Evolutionary conservation across 2,329 filamentous ascomycete genomes (phyloP).

Genomic region (Ophiobolus disseminans): DNA sequence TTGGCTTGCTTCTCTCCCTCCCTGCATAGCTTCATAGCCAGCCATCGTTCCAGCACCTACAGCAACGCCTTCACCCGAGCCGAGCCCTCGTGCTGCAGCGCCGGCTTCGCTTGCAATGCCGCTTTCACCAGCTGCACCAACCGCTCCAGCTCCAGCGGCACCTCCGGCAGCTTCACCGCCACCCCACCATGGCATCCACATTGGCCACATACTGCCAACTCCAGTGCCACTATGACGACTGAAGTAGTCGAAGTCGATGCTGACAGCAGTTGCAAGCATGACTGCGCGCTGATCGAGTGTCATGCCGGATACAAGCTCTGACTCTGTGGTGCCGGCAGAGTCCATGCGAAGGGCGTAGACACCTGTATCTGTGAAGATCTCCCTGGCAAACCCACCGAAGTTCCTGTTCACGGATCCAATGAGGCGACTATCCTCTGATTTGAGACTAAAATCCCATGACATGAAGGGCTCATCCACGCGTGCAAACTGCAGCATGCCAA

Average conservation of each 20-base stretch:
- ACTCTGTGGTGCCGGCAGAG: slow-evolving; percentile 56
- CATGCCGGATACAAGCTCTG: slow-evolving; percentile 60
- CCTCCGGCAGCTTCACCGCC: slow-evolving; percentile 41
- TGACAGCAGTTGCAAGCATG: slow-evolving; percentile 71
- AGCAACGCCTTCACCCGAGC: slow-evolving; percentile 53
- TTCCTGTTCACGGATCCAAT: slow-evolving; percentile 70
- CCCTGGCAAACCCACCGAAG: slow-evolving; percentile 67
- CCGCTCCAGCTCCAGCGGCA: slow-evolving; percentile 47
- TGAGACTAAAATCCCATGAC: slow-evolving; percentile 70
- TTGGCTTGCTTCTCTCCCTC: slow-evolving; percentile 49
- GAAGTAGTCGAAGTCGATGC: slow-evolving; percentile 72
- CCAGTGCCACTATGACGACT: slow-evolving; percentile 63
- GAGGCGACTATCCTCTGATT: slow-evolving; percentile 56
- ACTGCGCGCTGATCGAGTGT: slow-evolving; percentile 70
- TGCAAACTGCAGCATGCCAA: slow-evolving; percentile 66
- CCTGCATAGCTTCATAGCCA: slow-evolving; percentile 69
- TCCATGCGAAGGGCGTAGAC: slow-evolving; percentile 72
- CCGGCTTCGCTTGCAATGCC: slow-evolving; percentile 58
- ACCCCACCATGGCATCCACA: slow-evolving; percentile 62
- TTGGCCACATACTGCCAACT: slow-evolving; percentile 52
- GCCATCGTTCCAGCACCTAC: slow-evolving; percentile 66
- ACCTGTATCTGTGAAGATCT: slow-evolving; percentile 71
- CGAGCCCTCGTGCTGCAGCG: slow-evolving; percentile 47
- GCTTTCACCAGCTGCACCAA: slow-evolving; percentile 52
- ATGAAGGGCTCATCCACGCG: slow-evolving; percentile 68